These are phyloP conservation scores for Infundibulicybe gibba DNA, from an alignment of 768 basidiomycete species.

Conservation along the genomic window DNA sequence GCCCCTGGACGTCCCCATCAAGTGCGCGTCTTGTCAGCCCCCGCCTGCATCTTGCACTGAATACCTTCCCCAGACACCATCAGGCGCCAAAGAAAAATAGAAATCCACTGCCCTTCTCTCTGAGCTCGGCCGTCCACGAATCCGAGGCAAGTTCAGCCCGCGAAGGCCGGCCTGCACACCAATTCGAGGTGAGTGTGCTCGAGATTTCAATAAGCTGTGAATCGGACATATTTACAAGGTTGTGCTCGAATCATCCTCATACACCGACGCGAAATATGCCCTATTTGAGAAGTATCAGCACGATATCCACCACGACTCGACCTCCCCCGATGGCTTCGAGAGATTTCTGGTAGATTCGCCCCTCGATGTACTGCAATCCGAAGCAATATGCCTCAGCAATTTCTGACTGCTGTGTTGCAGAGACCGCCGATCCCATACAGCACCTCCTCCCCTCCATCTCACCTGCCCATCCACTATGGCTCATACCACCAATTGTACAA, in stretches of 20 bases:
- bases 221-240: no score
- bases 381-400: not conserved
- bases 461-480: conserved; percentile 79
- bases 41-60: no score
- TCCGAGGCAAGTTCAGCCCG: no score
- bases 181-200: no score
- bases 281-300: conserved; percentile 78
- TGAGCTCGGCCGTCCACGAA: no score
- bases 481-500: conserved; percentile 89
- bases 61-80: no score
- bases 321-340: conserved; percentile 28
- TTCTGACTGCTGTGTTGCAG: conserved; percentile 27
- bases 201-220: no score
- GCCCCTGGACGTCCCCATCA: no score
- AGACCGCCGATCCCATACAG: conserved; percentile 56
- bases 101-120: no score
- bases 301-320: conserved; percentile 69
- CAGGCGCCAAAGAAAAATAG: no score
- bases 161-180: no score
- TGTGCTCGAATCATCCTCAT: conserved; percentile 72
- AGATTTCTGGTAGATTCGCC: conserved; percentile 79
- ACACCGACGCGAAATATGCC: conserved; percentile 74
- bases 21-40: no score
- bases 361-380: conserved; percentile 43
- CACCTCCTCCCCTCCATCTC: conserved; percentile 34